Evolutionary conservation across 116 monocot species (phyloP).

Genomic region (Cymodocea nodosa): DNA sequence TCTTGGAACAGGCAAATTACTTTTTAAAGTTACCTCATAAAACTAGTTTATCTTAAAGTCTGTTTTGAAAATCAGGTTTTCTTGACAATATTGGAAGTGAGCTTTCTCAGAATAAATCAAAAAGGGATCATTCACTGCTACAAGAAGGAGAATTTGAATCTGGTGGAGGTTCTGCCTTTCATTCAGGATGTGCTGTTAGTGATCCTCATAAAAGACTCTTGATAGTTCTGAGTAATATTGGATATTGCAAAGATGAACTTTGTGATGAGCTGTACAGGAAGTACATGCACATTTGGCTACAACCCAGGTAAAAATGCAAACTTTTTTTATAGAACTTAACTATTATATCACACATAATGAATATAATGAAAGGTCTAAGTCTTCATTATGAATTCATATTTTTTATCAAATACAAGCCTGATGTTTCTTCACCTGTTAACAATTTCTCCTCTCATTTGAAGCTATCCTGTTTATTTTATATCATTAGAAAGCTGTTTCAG

Average conservation of each 20-base stretch:
- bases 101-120: slow-evolving; percentile 38
- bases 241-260: slow-evolving; percentile 96
- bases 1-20: not conserved
- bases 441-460: too few relatives aligned
- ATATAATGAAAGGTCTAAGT: too few relatives aligned
- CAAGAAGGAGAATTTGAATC: slow-evolving; percentile 52
- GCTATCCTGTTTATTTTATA: too few relatives aligned
- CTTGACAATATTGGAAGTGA: slow-evolving; percentile 71
- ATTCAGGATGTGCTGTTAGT: slow-evolving; percentile 24
- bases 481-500: too few relatives aligned
- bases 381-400: too few relatives aligned
- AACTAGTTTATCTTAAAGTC: not conserved
- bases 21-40: not conserved
- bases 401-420: too few relatives aligned
- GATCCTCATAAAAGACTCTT: slow-evolving; percentile 81
- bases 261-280: slow-evolving; percentile 55
- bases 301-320: slow-evolving; percentile 31
- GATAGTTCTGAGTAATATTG: slow-evolving; percentile 87
- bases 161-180: slow-evolving; percentile 24
- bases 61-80: slow-evolving; percentile 37
- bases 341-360: too few relatives aligned
- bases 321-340: too few relatives aligned
- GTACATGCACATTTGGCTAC: slow-evolving; percentile 80
- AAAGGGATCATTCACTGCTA: slow-evolving; percentile 30
- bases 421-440: too few relatives aligned